phyloP scores from a whole-genome alignment of 1,284 basidiomycete species.

The Trichosporon inkin region DNA sequence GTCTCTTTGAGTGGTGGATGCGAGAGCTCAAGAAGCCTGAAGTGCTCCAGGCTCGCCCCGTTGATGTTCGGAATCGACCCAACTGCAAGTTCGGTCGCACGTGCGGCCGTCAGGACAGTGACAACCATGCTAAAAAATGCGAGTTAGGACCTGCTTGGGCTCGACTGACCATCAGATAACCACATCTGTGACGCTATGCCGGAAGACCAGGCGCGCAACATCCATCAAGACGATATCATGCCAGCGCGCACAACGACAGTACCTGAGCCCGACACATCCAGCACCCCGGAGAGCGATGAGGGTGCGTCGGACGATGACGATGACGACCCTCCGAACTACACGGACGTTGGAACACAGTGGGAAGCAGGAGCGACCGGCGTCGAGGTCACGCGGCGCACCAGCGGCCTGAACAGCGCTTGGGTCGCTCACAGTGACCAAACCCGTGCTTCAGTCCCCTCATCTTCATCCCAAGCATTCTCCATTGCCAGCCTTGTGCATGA shows the following conservation, averaged over 20 bases:
- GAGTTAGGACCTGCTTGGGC: neutral
- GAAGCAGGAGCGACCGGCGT: conserved; percentile 1
- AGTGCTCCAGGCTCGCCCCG: conserved; percentile 13
- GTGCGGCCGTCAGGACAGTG: conserved; percentile 22
- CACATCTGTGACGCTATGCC: conserved; percentile 27
- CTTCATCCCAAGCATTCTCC: neutral
- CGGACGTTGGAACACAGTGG: conserved; percentile 13
- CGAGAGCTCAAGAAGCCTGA: conserved; percentile 26
- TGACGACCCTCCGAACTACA: neutral
- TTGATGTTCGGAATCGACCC: conserved; percentile 11
- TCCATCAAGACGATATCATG: conserved; percentile 24
- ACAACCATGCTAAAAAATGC: conserved; percentile 25
- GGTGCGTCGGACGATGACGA: conserved; percentile 13
- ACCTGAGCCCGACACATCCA: neutral
- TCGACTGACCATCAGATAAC: conserved; percentile 19
- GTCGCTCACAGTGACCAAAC: neutral
- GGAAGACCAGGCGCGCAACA: conserved; percentile 13
- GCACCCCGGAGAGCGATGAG: conserved; percentile 5
- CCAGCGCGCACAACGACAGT: neutral
- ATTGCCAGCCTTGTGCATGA: conserved; percentile 13
- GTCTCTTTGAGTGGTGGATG: conserved; percentile 30
- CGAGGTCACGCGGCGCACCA: neutral
- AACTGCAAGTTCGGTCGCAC: conserved; percentile 28
- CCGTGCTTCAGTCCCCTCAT: neutral
- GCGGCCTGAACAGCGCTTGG: neutral